Percentiles rank a stretch among this genome's conserved stretches.
phyloP scores from a whole-genome alignment of 2,329 filamentous ascomycete species.

The Thielaviopsis musarum region DNA sequence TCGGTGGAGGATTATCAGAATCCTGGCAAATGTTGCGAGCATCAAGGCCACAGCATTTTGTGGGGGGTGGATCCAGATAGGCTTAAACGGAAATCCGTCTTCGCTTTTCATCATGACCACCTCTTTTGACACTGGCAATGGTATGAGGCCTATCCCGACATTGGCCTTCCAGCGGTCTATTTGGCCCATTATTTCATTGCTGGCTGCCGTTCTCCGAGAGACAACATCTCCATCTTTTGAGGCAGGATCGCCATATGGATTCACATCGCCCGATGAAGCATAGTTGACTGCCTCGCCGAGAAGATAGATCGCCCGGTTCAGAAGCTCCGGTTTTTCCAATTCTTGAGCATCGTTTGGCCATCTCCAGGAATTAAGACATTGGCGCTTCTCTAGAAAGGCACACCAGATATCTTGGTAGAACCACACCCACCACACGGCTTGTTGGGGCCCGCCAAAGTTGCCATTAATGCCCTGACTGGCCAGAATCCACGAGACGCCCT shows the following conservation, averaged over 20 bases:
- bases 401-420: background rate
- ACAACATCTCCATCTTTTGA: background rate
- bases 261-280: background rate
- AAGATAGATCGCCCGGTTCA: background rate
- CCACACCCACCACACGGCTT: background rate
- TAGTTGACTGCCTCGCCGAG: background rate
- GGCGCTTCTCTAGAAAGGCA: background rate
- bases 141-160: background rate
- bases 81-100: background rate
- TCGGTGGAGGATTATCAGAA: background rate
- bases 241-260: background rate
- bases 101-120: background rate
- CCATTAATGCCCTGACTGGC: background rate
- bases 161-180: background rate
- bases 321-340: background rate
- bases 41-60: background rate
- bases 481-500: background rate
- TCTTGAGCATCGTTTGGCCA: background rate
- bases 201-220: background rate
- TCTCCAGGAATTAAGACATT: background rate
- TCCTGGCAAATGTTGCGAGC: background rate
- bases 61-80: background rate
- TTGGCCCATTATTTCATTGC: background rate
- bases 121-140: background rate
- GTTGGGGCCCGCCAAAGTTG: background rate